Evolutionary conservation across 169 alveolate species (phyloP).

Genomic region (Eimeria praecox): DNA sequence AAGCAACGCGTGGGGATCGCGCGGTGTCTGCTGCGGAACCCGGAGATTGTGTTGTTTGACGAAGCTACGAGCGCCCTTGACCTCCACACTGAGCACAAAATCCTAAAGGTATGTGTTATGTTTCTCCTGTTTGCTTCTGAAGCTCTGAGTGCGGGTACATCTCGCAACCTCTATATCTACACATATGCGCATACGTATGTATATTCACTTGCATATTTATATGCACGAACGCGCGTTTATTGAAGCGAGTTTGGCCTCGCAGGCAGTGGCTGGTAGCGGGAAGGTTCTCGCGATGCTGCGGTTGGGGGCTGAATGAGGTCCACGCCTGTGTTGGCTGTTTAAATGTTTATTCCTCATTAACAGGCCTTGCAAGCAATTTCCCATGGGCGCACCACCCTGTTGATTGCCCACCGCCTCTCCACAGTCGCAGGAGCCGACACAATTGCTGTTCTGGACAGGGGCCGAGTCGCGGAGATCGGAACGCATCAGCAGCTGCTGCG

Average conservation of each 20-base stretch:
- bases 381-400: constrained; percentile 91
- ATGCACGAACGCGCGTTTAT: neutral
- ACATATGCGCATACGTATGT: neutral
- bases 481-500: constrained; percentile 82
- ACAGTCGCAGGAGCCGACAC: constrained; percentile 89
- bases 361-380: constrained; percentile 83
- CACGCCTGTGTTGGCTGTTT: neutral
- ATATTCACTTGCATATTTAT: neutral
- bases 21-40: constrained; percentile 96
- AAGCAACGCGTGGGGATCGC: constrained; percentile 98
- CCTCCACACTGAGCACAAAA: constrained; percentile 91
- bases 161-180: neutral
- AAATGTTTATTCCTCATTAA: neutral
- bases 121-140: neutral
- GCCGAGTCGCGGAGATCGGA: constrained; percentile 84
- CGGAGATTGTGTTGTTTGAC: constrained; percentile 97
- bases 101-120: constrained; percentile 84
- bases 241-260: neutral
- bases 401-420: constrained; percentile 96
- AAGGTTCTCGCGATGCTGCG: neutral
- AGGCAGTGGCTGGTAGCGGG: neutral
- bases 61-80: constrained; percentile 99
- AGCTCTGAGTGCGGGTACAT: constrained; percentile 76
- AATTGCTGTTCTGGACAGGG: constrained; percentile 83
- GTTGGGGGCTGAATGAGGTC: neutral